A percentile compares a stretch with the other conserved stretches of the same genome.
Evolutionary conservation across 768 basidiomycete species (phyloP).

Genomic region (Kwoniella sp.): DNA sequence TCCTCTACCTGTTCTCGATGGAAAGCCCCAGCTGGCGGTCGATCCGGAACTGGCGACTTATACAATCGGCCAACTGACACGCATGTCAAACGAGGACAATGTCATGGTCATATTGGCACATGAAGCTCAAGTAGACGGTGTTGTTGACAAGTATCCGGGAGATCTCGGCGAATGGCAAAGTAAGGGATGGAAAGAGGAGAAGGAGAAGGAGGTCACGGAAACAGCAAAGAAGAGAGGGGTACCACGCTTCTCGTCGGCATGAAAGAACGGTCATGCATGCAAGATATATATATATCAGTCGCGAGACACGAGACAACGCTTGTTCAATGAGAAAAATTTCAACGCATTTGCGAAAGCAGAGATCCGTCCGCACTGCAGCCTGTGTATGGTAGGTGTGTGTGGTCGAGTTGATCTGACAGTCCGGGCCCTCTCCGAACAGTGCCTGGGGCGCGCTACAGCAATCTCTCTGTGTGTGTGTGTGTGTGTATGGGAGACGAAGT

Average conservation of each 20-base stretch:
- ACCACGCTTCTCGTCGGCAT: not conserved
- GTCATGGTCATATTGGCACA: conserved; percentile 46
- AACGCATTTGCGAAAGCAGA: no score
- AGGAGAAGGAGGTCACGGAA: conserved; percentile 22
- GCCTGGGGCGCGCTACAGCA: no score
- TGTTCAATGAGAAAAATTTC: no score
- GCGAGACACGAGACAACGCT: no score
- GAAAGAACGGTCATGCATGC: not conserved
- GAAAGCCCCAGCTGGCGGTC: conserved; percentile 23
- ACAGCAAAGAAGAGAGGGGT: not conserved
- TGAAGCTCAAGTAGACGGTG: conserved; percentile 31
- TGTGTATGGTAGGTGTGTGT: no score
- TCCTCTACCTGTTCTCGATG: conserved; percentile 26
- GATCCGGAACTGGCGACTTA: conserved; percentile 25
- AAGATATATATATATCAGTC: no score
- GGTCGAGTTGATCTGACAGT: no score
- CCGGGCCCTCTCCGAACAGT: no score
- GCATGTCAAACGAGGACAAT: conserved; percentile 38
- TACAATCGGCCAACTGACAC: conserved; percentile 31
- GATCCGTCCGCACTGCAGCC: no score
- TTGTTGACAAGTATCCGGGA: conserved; percentile 29
- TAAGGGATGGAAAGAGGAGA: conserved; percentile 38
- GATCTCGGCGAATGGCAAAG: conserved; percentile 30
- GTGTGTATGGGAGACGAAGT: no score
- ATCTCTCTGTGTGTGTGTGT: no score